Evolutionary conservation across 345 rosid genomes (phyloP), one percentile per base, ranked within the genome.

Genomic region (Acer campestre): DNA sequence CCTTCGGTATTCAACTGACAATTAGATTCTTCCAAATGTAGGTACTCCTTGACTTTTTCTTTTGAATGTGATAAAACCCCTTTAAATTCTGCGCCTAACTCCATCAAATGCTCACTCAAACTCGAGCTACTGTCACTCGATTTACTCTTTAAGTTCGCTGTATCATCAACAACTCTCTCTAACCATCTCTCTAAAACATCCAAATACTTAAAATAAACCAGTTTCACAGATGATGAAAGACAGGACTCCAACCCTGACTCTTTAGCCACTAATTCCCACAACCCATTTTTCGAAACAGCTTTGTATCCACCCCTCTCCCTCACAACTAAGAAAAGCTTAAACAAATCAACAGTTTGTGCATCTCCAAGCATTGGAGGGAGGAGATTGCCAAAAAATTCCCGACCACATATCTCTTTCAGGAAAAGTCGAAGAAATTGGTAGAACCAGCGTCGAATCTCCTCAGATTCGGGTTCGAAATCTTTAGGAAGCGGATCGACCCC

Each of bases 331-430:
- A 82, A 88, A 3, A 92, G 87, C 38, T 71, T 85, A 68, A 86
- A 84, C 88, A 92, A 85, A 83, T 89, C 87, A 7, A 88, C 81
- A 18, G 59, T 6, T 64, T 79, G 80, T 13, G 90, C 93, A 77
- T 89, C 81, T 35, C 88, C 90, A 70, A 87, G 88, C 90, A 86
- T 77, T 31, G 92, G 88, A 74, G 95, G 95, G 90, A 31, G 78
- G 74, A 68, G 87, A 35, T 4, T 35, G 79, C 58, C 77, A 77
- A 11, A 74, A 74, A 67, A 68, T 67, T 63, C 80, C 23, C 20
- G 6, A 3, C 83, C 66, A 29, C 82, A 78, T 69, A 78, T 77
- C 84, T 80, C 82, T 25, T 70, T 11, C 2, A 82, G 78, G 68
- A 88, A 85, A 27, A 80, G 64, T 16, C 58, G 64, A 49, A 84